Base-by-base conservation (phyloP, 2,329 filamentous ascomycete species). In the Shiraia sp. region DNA sequence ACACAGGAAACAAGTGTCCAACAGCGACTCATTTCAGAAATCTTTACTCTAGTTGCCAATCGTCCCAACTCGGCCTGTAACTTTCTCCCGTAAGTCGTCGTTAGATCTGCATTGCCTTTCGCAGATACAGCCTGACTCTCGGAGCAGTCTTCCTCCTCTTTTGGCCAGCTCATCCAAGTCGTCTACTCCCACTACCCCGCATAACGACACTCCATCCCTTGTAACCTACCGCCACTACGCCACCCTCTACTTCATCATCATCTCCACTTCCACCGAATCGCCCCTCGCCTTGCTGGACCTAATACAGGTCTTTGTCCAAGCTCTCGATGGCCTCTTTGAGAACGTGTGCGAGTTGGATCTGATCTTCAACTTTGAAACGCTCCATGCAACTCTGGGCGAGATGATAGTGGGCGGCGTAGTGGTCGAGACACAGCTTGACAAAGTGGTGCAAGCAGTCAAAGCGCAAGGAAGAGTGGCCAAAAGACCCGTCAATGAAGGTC, bases 161-260 rank as follows among this genome's bases (percentile, higher is more conserved):
- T 71, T 86, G 72, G 61, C 77, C 36, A 75, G 70, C 51, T 72
- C 73, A 50, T 72, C 72, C 57, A 69, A 69, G 43, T 69, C 71
- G 36, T 66, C 70, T 32, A 67, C 69, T 6, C 57, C 70, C 24
- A 67, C 61, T 47, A 81, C 85, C 27, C 85, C 83, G 42, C 82
- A 87, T 72, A 91, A 90, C 66, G 93, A 97, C 72, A 87, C 90
- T 9, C 93, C 93, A 8, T 93, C 90, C 5, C 87, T 97, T 46
- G 90, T 99, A 32, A 97, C 93, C 7, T 99, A 99, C 78, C 90
- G 93, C 44, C 89, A 96, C 78, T 99, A 97, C 67, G 93, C 93
- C 8, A 99, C 93, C 0, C 86, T 99, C 48, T 97, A 95, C 75
- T 99, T 99, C 76, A 99, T 99, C 71, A 79, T 99, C 68, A 99